phyloP scores from a whole-genome alignment of 139 green algal genomes.

The Volvox reticuliferus region DNA sequence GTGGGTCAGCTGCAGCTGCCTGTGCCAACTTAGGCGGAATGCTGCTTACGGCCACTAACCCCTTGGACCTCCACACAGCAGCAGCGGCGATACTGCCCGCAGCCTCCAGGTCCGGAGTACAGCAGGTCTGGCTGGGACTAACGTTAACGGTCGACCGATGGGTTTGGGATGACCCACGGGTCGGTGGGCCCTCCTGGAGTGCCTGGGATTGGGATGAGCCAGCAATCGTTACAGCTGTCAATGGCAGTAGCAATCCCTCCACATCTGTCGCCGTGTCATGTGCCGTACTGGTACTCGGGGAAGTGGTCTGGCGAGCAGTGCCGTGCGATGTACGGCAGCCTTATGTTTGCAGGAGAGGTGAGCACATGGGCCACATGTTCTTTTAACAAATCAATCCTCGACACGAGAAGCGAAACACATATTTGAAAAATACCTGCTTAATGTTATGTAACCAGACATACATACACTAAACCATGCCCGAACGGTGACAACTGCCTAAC shows the following conservation, averaged over 20 bases:
- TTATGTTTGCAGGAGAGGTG: conserved; percentile 2
- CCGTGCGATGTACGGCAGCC: background rate
- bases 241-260: background rate
- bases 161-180: conserved; percentile 29
- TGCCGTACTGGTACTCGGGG: background rate
- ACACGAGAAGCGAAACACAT: too few relatives aligned
- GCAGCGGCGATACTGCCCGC: conserved; percentile 15
- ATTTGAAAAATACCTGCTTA: too few relatives aligned
- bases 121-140: conserved; percentile 19
- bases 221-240: background rate
- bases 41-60: background rate
- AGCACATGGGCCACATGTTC: too few relatives aligned
- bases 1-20: background rate
- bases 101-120: background rate
- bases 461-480: too few relatives aligned
- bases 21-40: background rate
- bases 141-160: background rate
- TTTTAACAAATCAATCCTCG: too few relatives aligned
- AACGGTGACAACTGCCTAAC: too few relatives aligned
- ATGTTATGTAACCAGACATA: too few relatives aligned
- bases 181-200: background rate
- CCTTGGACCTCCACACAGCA: background rate
- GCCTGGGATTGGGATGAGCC: conserved; percentile 12
- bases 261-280: background rate
- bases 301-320: background rate